A percentile compares a stretch with the other conserved stretches of the same genome.
Conservation (phyloP, 2,329 filamentous ascomycete species). For the Akanthomyces lecanii region DNA sequence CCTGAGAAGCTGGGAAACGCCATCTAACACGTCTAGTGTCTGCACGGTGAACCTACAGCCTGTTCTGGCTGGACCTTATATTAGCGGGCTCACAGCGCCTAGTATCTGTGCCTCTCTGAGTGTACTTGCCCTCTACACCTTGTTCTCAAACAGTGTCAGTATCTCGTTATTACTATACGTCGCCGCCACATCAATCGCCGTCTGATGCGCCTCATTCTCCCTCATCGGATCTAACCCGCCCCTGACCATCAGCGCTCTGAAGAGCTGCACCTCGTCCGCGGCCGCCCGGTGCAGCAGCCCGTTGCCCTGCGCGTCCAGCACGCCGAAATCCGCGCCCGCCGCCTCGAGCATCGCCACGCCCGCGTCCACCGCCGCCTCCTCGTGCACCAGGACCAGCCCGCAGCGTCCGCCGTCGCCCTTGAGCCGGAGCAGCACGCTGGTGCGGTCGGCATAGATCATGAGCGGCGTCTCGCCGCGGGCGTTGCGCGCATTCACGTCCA, state of each 20-base stretch:
- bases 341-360: slow-evolving; percentile 18
- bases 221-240: slow-evolving; percentile 27
- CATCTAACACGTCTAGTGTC: too few species aligned
- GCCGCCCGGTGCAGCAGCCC: slow-evolving; percentile 30
- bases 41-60: too few species aligned
- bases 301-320: slow-evolving; percentile 24
- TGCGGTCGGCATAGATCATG: slow-evolving; percentile 7
- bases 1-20: too few species aligned
- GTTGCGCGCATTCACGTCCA: slow-evolving; percentile 20
- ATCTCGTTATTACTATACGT: slow-evolving; percentile 19
- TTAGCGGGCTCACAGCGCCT: too few species aligned
- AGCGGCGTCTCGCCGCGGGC: slow-evolving; percentile 19
- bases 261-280: slow-evolving; percentile 19
- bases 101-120: too few species aligned
- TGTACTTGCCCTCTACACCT: not conserved
- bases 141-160: slow-evolving; percentile 6
- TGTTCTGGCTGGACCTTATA: too few species aligned
- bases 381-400: not conserved
- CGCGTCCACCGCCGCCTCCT: not conserved
- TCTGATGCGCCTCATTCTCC: slow-evolving; percentile 28
- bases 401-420: not conserved
- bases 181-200: slow-evolving; percentile 32
- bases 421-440: not conserved
- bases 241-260: slow-evolving; percentile 24
- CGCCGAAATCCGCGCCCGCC: slow-evolving; percentile 27